Evolutionary conservation across 169 alveolate species (phyloP).

Genomic region (Cryptosporidium muris): DNA sequence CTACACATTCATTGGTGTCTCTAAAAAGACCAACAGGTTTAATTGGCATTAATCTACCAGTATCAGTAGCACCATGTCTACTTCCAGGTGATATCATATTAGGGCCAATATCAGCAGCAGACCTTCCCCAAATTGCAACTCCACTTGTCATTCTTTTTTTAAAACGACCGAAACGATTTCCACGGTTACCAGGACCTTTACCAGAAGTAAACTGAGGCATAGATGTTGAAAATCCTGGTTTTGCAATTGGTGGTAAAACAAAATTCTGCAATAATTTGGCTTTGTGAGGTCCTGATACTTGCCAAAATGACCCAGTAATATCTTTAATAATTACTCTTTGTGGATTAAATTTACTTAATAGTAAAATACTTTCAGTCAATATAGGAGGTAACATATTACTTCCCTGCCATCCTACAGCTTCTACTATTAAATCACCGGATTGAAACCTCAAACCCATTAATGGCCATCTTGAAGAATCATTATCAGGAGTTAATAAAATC

Average conservation of each 20-base stretch:
- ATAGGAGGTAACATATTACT: constrained; percentile 60
- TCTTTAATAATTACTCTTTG: constrained; percentile 65
- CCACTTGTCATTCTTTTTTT: constrained; percentile 26
- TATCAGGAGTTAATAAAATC: constrained; percentile 22
- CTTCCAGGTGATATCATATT: constrained; percentile 14
- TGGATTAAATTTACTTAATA: constrained; percentile 27
- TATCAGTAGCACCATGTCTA: constrained; percentile 65
- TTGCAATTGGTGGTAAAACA: constrained; percentile 15
- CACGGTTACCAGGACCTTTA: constrained; percentile 39
- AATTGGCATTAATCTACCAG: constrained; percentile 55
- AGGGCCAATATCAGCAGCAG: constrained; percentile 54
- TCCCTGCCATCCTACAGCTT: constrained; percentile 70
- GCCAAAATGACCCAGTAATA: constrained; percentile 26
- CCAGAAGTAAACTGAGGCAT: constrained; percentile 44
- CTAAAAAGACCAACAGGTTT: constrained; percentile 61
- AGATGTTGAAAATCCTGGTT: constrained; percentile 41
- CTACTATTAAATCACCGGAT: constrained; percentile 56
- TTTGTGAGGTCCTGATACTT: constrained; percentile 51
- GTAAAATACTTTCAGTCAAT: constrained; percentile 41
- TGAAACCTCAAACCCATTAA: constrained; percentile 34
- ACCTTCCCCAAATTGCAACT: constrained; percentile 61
- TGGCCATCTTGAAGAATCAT: constrained; percentile 53
- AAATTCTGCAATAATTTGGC: constrained; percentile 34
- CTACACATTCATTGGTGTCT: constrained; percentile 63
- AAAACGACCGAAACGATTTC: constrained; percentile 7